These are phyloP conservation scores for Annulohypoxylon maeteangense DNA, from an alignment of 495 filamentous ascomycete genomes.

Conservation along the genomic window DNA sequence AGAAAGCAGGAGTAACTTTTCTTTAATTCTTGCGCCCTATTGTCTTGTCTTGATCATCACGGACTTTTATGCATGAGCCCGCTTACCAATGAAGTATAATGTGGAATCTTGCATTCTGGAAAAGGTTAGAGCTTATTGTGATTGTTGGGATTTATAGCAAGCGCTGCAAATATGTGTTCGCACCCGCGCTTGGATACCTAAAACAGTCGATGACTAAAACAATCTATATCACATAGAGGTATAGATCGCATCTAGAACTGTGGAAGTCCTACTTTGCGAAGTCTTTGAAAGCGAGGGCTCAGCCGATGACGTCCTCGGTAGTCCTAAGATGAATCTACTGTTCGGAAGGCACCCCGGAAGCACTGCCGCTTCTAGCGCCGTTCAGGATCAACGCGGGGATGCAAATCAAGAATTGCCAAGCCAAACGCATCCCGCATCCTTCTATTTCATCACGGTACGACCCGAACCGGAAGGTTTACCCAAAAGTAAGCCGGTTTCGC, in stretches of 20 bases:
- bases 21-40: conserved; percentile 1
- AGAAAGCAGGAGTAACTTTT: background rate
- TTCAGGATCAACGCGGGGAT: background rate
- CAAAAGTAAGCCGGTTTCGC: background rate
- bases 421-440: background rate
- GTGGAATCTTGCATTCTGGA: background rate
- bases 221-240: background rate
- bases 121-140: conserved; percentile 1
- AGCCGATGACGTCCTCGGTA: background rate
- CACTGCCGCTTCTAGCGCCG: background rate
- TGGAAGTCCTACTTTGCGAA: too few relatives aligned
- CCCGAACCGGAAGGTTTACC: background rate
- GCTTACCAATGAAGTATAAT: background rate
- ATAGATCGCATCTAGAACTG: background rate
- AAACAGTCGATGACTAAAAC: background rate
- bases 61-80: background rate
- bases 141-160: background rate
- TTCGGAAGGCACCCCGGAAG: background rate
- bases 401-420: background rate
- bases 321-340: background rate
- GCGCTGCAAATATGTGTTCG: background rate
- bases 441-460: background rate
- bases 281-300: background rate
- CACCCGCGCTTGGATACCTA: background rate
- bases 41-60: background rate